Percentiles rank a stretch among this genome's conserved stretches.
These are phyloP conservation scores for Globisporangium perplexum DNA, from an alignment of 352 stramenopile species.

Conservation along the genomic window DNA sequence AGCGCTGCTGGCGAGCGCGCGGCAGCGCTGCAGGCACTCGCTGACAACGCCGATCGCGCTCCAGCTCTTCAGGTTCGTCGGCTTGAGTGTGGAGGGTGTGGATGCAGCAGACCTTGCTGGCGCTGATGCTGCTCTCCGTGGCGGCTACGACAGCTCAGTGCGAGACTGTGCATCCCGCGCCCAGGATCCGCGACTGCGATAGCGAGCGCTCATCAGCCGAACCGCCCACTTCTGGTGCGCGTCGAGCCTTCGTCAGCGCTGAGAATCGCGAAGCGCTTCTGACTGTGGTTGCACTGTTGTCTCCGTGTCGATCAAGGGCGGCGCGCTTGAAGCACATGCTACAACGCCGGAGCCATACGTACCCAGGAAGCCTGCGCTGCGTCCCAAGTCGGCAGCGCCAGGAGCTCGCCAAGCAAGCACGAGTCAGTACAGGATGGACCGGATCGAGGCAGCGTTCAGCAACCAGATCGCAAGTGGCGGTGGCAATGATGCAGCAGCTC, in stretches of 20 bases:
- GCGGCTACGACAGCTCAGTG: slow-evolving; percentile 28
- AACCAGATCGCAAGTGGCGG: slow-evolving; percentile 8
- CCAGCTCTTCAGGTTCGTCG: not conserved
- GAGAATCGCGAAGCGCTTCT: too few species aligned
- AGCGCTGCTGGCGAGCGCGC: not conserved
- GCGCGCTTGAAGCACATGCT: too few species aligned
- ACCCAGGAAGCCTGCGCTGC: slow-evolving; percentile 25
- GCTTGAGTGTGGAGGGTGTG: not conserved
- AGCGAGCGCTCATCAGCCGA: not conserved
- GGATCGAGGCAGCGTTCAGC: slow-evolving; percentile 15
- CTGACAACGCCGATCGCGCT: not conserved
- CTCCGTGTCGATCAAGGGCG: not conserved
- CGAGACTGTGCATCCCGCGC: slow-evolving; percentile 38
- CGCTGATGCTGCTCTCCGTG: not conserved
- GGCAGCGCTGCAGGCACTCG: not conserved
- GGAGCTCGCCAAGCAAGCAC: slow-evolving; percentile 11
- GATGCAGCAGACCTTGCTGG: not conserved
- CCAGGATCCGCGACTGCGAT: slow-evolving; percentile 17
- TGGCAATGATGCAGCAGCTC: not conserved
- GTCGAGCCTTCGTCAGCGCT: not conserved
- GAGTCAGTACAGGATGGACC: slow-evolving; percentile 34
- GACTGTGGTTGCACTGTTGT: not conserved
- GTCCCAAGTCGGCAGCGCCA: slow-evolving; percentile 29
- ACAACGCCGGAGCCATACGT: not conserved
- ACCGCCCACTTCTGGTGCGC: not conserved